A percentile compares a stretch with the other conserved stretches of the same genome.
Conservation (phyloP, 108 stramenopile species). For the Skeletonema grethae region DNA sequence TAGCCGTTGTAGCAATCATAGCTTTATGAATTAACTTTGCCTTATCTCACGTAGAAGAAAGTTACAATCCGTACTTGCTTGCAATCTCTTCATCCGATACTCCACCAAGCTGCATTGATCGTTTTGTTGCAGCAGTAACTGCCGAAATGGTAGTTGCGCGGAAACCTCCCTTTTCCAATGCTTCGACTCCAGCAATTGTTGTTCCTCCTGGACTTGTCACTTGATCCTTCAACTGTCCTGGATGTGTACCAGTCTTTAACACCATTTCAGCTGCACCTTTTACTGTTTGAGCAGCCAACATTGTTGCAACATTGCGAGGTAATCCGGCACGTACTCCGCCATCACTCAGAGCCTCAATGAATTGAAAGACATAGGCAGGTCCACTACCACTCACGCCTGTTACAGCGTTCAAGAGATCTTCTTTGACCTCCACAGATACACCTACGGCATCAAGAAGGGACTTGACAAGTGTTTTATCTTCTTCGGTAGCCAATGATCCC, state of each 20-base stretch:
- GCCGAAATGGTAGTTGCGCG: constrained; percentile 74
- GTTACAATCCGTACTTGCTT: constrained; percentile 67
- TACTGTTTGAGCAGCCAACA: constrained; percentile 94
- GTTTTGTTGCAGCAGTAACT: constrained; percentile 73
- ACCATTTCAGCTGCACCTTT: constrained; percentile 98
- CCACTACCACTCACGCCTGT: constrained; percentile 95
- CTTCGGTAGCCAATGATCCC: constrained; percentile 66
- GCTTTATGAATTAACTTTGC: background rate
- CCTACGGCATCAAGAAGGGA: constrained; percentile 83
- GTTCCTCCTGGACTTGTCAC: constrained; percentile 94
- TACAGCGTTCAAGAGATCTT: constrained; percentile 85
- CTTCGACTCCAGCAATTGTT: constrained; percentile 93
- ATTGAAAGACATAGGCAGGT: constrained; percentile 93
- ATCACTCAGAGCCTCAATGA: constrained; percentile 97
- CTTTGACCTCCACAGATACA: constrained; percentile 75
- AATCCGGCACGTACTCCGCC: constrained; percentile 94
- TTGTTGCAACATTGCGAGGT: constrained; percentile 79
- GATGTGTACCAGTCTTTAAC: constrained; percentile 87
- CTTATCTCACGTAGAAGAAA: background rate
- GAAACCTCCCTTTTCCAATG: constrained; percentile 86
- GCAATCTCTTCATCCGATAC: constrained; percentile 67
- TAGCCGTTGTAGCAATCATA: background rate
- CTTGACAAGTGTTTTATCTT: constrained; percentile 74
- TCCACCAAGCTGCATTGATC: constrained; percentile 81
- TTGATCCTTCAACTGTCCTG: constrained; percentile 89